Percentiles rank a stretch among this genome's conserved stretches.
Conservation (phyloP, 1,284 basidiomycete species). For the Ceratobasidium sp. region DNA sequence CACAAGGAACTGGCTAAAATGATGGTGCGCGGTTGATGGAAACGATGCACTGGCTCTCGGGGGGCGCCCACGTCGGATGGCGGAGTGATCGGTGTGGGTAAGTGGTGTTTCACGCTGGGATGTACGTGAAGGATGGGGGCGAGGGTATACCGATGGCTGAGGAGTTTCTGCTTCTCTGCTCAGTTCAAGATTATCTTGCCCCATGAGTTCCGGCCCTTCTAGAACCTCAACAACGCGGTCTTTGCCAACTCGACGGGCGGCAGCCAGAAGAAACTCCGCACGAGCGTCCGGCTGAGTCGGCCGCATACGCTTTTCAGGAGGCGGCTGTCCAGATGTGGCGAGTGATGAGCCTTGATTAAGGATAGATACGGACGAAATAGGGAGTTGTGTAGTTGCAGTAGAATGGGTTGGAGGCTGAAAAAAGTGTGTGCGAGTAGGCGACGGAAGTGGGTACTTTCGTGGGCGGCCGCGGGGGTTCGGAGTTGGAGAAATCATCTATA, state of each 20-base stretch:
- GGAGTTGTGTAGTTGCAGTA: conserved; percentile 32
- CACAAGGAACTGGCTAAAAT: conserved; percentile 36
- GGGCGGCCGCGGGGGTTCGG: conserved; percentile 40
- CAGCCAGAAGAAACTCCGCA: conserved; percentile 41
- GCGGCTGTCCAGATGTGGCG: conserved; percentile 12
- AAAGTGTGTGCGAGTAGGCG: conserved; percentile 2
- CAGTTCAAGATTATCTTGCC: conserved; percentile 6
- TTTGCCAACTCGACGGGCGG: conserved; percentile 38
- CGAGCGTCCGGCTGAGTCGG: conserved; percentile 42
- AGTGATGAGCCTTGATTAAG: conserved; percentile 23
- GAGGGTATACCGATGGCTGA: conserved; percentile 10
- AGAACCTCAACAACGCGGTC: conserved; percentile 32
- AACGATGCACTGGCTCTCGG: conserved; percentile 33
- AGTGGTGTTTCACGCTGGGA: conserved; percentile 14
- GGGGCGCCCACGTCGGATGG: conserved; percentile 31
- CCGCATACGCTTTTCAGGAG: conserved; percentile 38
- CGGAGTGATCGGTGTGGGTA: conserved; percentile 7
- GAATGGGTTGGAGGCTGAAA: conserved; percentile 37
- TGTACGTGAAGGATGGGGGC: neutral
- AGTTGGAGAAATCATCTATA: conserved; percentile 23
- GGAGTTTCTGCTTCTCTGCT: neutral
- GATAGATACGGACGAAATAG: conserved; percentile 27
- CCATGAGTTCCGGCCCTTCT: conserved; percentile 16
- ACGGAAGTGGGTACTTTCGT: conserved; percentile 39
- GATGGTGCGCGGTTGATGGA: conserved; percentile 27